phyloP scores from a whole-genome alignment of 768 basidiomycete species.

The Pisolithus marmoratus region DNA sequence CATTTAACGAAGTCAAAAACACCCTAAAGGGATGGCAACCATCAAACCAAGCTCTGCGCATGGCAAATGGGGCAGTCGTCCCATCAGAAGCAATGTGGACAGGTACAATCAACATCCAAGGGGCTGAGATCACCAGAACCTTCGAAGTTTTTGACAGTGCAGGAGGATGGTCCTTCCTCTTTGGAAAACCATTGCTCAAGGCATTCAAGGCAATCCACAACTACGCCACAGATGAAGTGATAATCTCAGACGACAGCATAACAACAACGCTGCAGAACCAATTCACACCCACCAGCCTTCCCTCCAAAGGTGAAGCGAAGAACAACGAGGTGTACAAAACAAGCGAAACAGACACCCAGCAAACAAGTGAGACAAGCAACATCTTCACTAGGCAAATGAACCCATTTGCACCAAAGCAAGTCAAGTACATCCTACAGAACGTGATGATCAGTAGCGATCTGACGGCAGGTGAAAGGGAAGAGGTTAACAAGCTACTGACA shows the following conservation, averaged over 20 bases:
- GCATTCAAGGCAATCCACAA: slow-evolving; percentile 21
- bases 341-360: background rate
- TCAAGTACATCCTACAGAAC: slow-evolving; percentile 11
- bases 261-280: background rate
- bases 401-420: slow-evolving; percentile 5
- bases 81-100: slow-evolving; percentile 6
- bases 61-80: slow-evolving; percentile 26
- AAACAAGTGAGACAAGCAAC: background rate
- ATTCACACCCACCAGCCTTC: background rate
- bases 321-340: background rate
- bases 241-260: background rate
- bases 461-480: slow-evolving; percentile 11
- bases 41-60: slow-evolving; percentile 12
- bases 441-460: slow-evolving; percentile 29
- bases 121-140: background rate
- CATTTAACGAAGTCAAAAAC: background rate
- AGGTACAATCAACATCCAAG: background rate
- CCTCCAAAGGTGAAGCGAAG: background rate
- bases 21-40: background rate
- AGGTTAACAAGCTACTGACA: slow-evolving; percentile 17
- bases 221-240: slow-evolving; percentile 11
- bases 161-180: slow-evolving; percentile 21
- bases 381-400: background rate
- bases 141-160: slow-evolving; percentile 15
- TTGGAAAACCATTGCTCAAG: slow-evolving; percentile 25